These are phyloP conservation scores for Gnomoniopsis sp. DNA, from an alignment of 2,329 filamentous ascomycete species.

Conservation along the genomic window DNA sequence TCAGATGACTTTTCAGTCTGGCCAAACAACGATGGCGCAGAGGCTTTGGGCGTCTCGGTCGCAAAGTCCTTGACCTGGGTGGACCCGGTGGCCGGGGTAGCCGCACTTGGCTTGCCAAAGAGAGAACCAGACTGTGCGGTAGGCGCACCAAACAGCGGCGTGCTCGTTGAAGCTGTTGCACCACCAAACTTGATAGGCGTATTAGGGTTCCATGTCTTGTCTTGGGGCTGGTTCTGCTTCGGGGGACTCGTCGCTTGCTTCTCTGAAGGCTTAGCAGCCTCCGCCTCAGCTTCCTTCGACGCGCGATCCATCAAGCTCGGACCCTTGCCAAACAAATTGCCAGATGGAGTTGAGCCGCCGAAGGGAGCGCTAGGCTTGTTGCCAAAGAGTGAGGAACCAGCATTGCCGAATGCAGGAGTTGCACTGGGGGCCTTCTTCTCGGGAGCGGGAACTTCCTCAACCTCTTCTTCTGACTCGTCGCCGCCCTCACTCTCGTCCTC, in stretches of 20 bases:
- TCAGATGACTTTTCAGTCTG: conserved; percentile 14
- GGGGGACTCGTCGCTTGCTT: conserved; percentile 43
- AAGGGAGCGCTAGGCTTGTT: conserved; percentile 27
- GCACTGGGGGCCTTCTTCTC: conserved; percentile 40
- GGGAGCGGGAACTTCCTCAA: conserved; percentile 39
- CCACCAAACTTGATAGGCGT: conserved; percentile 53
- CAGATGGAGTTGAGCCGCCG: conserved; percentile 37
- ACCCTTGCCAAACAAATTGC: conserved; percentile 39
- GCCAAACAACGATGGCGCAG: conserved; percentile 16
- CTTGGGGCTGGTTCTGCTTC: conserved; percentile 29
- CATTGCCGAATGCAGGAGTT: conserved; percentile 38
- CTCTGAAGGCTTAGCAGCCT: conserved; percentile 29
- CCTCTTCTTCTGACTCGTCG: conserved; percentile 34
- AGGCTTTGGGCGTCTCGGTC: conserved; percentile 13
- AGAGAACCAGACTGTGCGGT: conserved; percentile 29
- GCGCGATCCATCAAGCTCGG: conserved; percentile 56
- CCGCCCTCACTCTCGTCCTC: conserved; percentile 50
- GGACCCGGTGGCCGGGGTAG: conserved; percentile 4
- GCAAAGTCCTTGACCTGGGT: conserved; percentile 21
- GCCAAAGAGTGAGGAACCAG: conserved; percentile 37
- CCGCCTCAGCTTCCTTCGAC: conserved; percentile 45
- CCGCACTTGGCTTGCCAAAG: conserved; percentile 27
- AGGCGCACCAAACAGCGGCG: conserved; percentile 28
- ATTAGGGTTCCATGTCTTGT: conserved; percentile 47
- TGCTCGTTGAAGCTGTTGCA: conserved; percentile 24